Base-by-base conservation (phyloP, 1,284 basidiomycete genomes). In the Hymenochaete sp. region DNA sequence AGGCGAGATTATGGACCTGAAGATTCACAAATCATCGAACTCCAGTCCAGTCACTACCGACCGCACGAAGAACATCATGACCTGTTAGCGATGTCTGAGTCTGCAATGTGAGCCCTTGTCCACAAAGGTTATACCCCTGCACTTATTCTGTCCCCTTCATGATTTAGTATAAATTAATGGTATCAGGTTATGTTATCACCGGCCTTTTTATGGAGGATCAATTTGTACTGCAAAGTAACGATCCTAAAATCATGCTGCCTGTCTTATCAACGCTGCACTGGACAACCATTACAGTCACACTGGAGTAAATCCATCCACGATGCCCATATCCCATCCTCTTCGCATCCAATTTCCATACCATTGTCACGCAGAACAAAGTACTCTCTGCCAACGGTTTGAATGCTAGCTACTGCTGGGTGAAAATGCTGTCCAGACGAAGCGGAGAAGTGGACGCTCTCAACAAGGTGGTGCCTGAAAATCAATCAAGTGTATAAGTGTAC, bases 291-390 rank as follows among this genome's bases (percentile, higher is more conserved):
- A n/a, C n/a, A n/a, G 37, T 67, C 62, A 49, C 82, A 85, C 0
- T 65, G 59, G n/a, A 86, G 50, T 32, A 83, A 56, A 38, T 65
- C 53, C 65, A 67, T 77, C 82, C 82, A 86, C 8, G 78, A 63
- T 2, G 55, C 49, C 8, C 70, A 69, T 16, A 86, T 65, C 0
- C 81, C 82, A 10, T 82, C 79, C 55, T 86, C 82, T 57, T 86
- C 82, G 47, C 73, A 78, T 9, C 83, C 82, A 18, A 86, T 67
- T 53, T 81, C 73, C 75, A 82, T 79, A 2, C 82, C 83, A 49
- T 82, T 86, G 47, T 85, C 79, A 45, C 68, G 72, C 47, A 86
- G 57, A 32, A 85, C 66, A 53, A 67, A 79, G 55, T 83, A 82
- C 57, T 79, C 79, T 47, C 82, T 62, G 28, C 63, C 65, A 3